These are phyloP conservation scores for Geotrichum bryndzae DNA, from an alignment of 1,139 yeast genomes.

Conservation along the genomic window DNA sequence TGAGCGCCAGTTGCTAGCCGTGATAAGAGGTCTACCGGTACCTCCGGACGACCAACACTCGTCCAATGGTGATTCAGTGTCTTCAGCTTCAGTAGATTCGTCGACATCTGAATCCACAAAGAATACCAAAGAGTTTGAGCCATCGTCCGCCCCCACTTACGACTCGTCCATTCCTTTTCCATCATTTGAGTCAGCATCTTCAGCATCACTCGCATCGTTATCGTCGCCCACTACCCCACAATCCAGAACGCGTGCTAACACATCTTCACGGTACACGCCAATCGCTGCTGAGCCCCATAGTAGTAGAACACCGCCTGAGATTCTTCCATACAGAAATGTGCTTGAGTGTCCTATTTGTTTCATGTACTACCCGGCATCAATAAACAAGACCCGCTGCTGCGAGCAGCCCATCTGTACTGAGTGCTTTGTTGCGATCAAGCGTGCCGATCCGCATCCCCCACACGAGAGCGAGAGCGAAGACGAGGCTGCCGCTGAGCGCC, in stretches of 20 bases:
- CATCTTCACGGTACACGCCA: slow-evolving; percentile 16
- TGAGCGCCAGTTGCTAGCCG: slow-evolving; percentile 58
- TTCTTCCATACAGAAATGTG: slow-evolving; percentile 55
- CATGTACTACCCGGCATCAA: slow-evolving; percentile 69
- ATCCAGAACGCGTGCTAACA: slow-evolving; percentile 16
- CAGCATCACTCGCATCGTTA: neutral
- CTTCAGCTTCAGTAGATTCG: neutral
- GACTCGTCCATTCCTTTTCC: slow-evolving; percentile 13
- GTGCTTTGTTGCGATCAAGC: slow-evolving; percentile 91
- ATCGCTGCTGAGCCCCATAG: slow-evolving; percentile 1
- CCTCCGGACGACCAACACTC: slow-evolving; percentile 19
- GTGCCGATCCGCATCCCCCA: slow-evolving; percentile 93
- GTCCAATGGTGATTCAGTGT: neutral
- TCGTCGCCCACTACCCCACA: slow-evolving; percentile 13
- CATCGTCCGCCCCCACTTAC: slow-evolving; percentile 8
- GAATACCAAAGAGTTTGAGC: neutral
- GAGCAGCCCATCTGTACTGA: slow-evolving; percentile 91
- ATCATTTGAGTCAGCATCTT: neutral
- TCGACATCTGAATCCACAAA: neutral
- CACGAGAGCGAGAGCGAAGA: slow-evolving; percentile 44
- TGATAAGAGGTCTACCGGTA: slow-evolving; percentile 39
- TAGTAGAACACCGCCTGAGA: slow-evolving; percentile 28
- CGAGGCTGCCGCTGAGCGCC: slow-evolving; percentile 14
- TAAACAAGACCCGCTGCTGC: slow-evolving; percentile 86
- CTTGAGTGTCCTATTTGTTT: slow-evolving; percentile 94